Conservation (phyloP, 164 flowering plant genomes). For the Dillenia turbinata region DNA sequence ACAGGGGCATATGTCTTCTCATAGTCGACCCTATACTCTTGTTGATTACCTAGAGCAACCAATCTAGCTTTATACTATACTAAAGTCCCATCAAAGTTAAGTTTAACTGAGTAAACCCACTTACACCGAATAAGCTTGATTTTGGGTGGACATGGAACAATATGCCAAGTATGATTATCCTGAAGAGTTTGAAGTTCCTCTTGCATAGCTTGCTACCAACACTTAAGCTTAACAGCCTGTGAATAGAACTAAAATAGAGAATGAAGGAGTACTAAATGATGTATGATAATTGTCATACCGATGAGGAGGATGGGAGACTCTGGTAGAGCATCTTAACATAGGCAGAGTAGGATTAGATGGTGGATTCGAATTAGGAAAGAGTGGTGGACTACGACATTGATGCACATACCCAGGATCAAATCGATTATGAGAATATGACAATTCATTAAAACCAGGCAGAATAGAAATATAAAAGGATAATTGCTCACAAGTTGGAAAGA, state of each 20-base stretch:
- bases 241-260: background rate
- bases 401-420: background rate
- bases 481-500: background rate
- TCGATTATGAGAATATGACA: background rate
- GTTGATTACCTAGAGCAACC: slow-evolving; percentile 6
- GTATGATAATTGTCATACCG: background rate
- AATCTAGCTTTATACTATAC: slow-evolving; percentile 5
- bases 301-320: background rate
- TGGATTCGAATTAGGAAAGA: background rate
- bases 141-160: background rate
- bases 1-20: slow-evolving; percentile 12
- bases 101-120: slow-evolving; percentile 17
- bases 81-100: slow-evolving; percentile 5
- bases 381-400: background rate
- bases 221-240: background rate
- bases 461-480: background rate
- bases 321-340: background rate
- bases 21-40: slow-evolving; percentile 8
- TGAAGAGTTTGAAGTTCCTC: slow-evolving; percentile 8
- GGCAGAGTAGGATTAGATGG: background rate
- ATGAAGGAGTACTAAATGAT: background rate
- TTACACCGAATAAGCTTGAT: slow-evolving; percentile 7
- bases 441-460: background rate
- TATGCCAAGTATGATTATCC: slow-evolving; percentile 6
- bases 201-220: slow-evolving; percentile 8